These are phyloP conservation scores for Amauroascus verrucosus DNA, from an alignment of 2,329 filamentous ascomycete genomes.

Conservation along the genomic window DNA sequence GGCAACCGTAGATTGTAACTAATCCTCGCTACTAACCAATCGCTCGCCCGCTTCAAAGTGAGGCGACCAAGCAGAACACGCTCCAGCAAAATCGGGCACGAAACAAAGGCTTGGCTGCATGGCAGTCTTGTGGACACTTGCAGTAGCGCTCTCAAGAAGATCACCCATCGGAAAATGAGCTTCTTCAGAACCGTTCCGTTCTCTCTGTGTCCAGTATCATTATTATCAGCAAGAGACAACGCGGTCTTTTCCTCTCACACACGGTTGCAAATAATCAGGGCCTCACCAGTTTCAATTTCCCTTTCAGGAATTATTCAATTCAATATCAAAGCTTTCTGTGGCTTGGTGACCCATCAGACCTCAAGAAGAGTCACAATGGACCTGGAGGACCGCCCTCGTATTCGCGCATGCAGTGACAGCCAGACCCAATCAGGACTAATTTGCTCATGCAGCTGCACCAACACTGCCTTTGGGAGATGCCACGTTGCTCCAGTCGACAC, in stretches of 20 bases:
- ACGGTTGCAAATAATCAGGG: too few relatives aligned
- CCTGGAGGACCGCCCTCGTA: background rate
- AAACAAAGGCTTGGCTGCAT: conserved; percentile 2
- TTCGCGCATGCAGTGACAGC: conserved; percentile 1
- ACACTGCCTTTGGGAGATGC: background rate
- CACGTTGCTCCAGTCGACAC: conserved; percentile 6
- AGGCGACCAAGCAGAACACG: conserved; percentile 7
- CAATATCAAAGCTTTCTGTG: too few relatives aligned
- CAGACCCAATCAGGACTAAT: conserved; percentile 7
- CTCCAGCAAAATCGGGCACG: conserved; percentile 10
- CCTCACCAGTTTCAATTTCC: too few relatives aligned
- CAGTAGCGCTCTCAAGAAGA: background rate
- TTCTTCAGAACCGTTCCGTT: too few relatives aligned
- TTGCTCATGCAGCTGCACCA: too few relatives aligned
- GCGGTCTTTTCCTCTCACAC: background rate
- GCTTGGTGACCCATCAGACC: too few relatives aligned
- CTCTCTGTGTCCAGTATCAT: too few relatives aligned
- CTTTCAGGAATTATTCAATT: too few relatives aligned
- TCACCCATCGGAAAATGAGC: background rate
- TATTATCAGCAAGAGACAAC: too few relatives aligned
- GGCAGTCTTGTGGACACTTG: conserved; percentile 7
- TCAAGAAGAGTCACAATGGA: too few relatives aligned
- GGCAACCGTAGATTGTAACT: background rate
- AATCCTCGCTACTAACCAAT: conserved; percentile 1
- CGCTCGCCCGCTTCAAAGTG: conserved; percentile 8